Evolutionary conservation across 495 filamentous ascomycete species (phyloP).

Genomic region (Letharia columbiana): DNA sequence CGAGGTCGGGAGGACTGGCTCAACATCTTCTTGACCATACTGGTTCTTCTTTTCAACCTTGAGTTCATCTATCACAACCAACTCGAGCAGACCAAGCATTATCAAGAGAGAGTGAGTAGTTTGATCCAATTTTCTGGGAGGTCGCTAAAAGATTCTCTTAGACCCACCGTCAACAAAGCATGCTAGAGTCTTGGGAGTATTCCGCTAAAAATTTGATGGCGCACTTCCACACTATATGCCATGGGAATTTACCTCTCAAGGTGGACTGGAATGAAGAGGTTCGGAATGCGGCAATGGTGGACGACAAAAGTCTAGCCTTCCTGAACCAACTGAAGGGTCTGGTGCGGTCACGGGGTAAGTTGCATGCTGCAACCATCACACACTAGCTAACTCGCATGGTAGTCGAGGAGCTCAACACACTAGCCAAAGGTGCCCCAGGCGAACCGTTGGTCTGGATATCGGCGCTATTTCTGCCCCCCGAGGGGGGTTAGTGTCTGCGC

Average conservation of each 20-base stretch:
- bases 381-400: not conserved
- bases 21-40: not conserved
- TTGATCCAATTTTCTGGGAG: not conserved
- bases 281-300: not conserved
- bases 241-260: not conserved
- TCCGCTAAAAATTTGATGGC: conserved; percentile 1
- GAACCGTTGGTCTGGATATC: conserved; percentile 10
- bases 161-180: not conserved
- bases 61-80: conserved; percentile 11
- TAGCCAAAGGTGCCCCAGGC: not conserved
- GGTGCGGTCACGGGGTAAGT: conserved; percentile 4
- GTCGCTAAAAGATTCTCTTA: not conserved
- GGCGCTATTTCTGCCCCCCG: not conserved
- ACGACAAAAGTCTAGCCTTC: not conserved
- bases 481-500: not conserved
- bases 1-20: conserved; percentile 3
- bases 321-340: not conserved
- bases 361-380: not conserved
- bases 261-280: not conserved
- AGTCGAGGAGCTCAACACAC: conserved; percentile 6
- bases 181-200: conserved; percentile 1
- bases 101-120: not conserved
- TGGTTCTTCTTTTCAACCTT: conserved; percentile 7
- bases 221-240: conserved; percentile 1
- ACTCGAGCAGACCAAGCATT: not conserved